Conservation (phyloP, 192 early-diverging fungal species). For the Neocallimastix lanati region DNA sequence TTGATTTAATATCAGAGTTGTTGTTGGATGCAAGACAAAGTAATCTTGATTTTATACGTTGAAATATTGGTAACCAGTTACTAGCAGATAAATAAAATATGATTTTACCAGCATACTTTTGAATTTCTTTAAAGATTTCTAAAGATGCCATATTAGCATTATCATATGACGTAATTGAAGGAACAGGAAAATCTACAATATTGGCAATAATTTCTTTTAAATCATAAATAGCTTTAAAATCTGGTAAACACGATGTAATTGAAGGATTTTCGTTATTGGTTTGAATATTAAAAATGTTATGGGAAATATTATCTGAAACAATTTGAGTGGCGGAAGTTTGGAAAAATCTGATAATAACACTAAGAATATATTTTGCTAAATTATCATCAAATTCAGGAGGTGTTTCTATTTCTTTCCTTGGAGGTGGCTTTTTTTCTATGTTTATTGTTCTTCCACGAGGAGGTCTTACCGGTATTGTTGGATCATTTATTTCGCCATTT, state of each 20-base stretch:
- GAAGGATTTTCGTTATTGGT: neutral
- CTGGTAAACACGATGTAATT: slow-evolving; percentile 1
- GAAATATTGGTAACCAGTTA: slow-evolving; percentile 71
- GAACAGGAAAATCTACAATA: slow-evolving; percentile 19
- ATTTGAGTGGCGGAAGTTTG: slow-evolving; percentile 20
- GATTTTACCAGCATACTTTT: slow-evolving; percentile 63
- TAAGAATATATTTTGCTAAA: slow-evolving; percentile 46
- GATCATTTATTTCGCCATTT: neutral
- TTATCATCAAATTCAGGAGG: slow-evolving; percentile 33
- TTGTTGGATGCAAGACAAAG: neutral
- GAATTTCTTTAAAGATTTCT: slow-evolving; percentile 50
- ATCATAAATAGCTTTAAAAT: slow-evolving; percentile 7
- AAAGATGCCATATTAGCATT: slow-evolving; percentile 4
- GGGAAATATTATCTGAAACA: slow-evolving; percentile 21
- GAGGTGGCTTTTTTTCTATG: neutral
- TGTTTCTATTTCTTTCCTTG: neutral
- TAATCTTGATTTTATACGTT: slow-evolving; percentile 31
- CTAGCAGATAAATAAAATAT: slow-evolving; percentile 72
- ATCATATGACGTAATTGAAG: slow-evolving; percentile 14
- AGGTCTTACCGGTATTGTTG: neutral
- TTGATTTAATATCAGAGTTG: neutral
- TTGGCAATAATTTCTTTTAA: slow-evolving; percentile 17
- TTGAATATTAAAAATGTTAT: slow-evolving; percentile 7
- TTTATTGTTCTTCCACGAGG: neutral
- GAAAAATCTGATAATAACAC: slow-evolving; percentile 40